Conservation (phyloP, 2,329 filamentous ascomycete species). For the Monosporascus ibericus region DNA sequence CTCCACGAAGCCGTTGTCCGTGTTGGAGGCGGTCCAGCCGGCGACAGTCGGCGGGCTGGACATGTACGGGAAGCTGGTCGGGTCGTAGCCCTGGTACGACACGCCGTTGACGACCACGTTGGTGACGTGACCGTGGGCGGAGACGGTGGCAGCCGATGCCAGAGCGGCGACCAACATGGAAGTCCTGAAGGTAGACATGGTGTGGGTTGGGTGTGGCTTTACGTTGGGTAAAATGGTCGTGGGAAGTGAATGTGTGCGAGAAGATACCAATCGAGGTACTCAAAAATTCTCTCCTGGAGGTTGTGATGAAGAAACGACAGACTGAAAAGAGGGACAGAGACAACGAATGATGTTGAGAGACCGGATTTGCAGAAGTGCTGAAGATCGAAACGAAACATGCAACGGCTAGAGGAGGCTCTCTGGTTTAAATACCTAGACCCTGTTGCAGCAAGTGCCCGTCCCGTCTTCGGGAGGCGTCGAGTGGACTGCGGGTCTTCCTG, state of each 20-base stretch:
- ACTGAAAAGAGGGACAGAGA: background rate
- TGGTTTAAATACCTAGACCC: background rate
- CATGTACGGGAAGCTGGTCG: conserved; percentile 30
- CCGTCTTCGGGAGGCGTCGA: no score
- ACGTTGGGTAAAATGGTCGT: background rate
- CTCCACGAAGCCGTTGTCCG: conserved; percentile 40
- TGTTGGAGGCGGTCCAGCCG: conserved; percentile 37
- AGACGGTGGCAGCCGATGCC: conserved; percentile 18
- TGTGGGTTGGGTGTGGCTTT: conserved; percentile 5
- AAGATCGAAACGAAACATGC: background rate
- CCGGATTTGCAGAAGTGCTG: background rate
- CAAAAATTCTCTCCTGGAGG: background rate
- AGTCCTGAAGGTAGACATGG: conserved; percentile 17
- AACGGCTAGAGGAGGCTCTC: background rate
- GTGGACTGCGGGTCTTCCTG: no score
- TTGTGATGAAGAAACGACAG: background rate
- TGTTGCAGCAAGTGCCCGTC: no score
- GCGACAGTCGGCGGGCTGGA: conserved; percentile 30
- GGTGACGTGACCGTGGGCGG: conserved; percentile 36
- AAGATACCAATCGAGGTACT: background rate
- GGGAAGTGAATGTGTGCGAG: background rate
- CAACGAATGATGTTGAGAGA: background rate
- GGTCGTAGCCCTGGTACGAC: conserved; percentile 35
- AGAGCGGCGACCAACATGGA: conserved; percentile 15
- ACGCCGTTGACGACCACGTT: conserved; percentile 38